These are phyloP conservation scores for Solanum commersonii DNA, from an alignment of 257 asterid species.

Conservation along the genomic window DNA sequence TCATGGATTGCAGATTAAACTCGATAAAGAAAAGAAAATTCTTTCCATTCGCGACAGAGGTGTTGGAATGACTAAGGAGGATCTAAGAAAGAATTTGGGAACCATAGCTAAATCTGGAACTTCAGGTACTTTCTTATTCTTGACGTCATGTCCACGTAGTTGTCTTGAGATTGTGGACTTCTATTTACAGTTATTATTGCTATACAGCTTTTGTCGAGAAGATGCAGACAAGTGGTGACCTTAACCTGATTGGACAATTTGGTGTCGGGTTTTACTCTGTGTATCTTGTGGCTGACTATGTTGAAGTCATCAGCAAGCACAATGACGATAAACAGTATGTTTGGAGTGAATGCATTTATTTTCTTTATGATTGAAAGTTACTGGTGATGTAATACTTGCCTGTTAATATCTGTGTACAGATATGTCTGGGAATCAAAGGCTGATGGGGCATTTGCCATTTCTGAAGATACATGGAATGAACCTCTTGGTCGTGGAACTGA, in stretches of 20 bases:
- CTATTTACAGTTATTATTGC: neutral
- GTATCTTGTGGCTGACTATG: constrained; percentile 89
- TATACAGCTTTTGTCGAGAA: constrained; percentile 89
- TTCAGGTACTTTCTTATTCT: constrained; percentile 43
- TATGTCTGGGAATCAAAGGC: constrained; percentile 95
- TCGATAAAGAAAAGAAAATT: constrained; percentile 87
- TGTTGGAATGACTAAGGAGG: constrained; percentile 97
- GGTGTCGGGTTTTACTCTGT: constrained; percentile 98
- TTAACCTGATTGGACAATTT: constrained; percentile 91
- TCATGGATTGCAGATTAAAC: constrained; percentile 51
- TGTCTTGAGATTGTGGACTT: neutral
- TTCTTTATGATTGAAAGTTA: neutral
- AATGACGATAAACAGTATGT: constrained; percentile 88
- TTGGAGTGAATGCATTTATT: neutral
- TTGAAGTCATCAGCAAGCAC: constrained; percentile 90
- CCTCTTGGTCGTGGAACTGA: constrained; percentile 97
- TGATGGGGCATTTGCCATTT: constrained; percentile 88
- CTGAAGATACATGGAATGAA: constrained; percentile 82
- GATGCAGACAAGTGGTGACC: constrained; percentile 92
- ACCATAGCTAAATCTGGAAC: constrained; percentile 98
- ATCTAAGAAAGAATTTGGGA: constrained; percentile 88
- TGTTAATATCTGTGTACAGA: constrained; percentile 28
- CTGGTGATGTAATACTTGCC: neutral
- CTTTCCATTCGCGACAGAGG: constrained; percentile 90
- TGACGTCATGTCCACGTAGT: neutral